phyloP scores from a whole-genome alignment of 345 rosid genomes.

The Citrus sp. region DNA sequence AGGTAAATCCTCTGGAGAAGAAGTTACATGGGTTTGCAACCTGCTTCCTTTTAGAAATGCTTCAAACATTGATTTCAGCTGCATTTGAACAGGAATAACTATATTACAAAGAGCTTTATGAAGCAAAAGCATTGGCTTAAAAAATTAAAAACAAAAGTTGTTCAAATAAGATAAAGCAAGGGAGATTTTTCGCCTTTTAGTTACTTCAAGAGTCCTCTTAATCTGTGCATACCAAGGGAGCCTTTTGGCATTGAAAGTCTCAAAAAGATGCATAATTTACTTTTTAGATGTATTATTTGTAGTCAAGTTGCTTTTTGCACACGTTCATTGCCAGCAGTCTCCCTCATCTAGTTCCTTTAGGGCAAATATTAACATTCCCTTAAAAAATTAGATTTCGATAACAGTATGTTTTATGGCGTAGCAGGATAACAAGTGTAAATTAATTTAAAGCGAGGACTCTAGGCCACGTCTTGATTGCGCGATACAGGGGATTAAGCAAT shows the following conservation, averaged over 20 bases:
- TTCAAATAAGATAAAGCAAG: not conserved
- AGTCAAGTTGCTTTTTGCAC: not conserved
- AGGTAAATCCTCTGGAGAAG: constrained; percentile 41
- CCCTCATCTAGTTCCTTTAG: not conserved
- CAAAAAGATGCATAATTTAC: not conserved
- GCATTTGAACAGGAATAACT: constrained; percentile 16
- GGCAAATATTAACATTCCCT: not conserved
- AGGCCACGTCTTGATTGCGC: not conserved
- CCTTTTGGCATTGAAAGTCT: not conserved
- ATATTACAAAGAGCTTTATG: not conserved
- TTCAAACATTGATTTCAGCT: constrained; percentile 47
- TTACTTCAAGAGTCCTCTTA: not conserved
- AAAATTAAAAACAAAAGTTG: not conserved
- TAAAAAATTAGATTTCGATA: not conserved
- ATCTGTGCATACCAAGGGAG: not conserved
- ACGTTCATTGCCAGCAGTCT: not conserved
- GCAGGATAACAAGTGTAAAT: not conserved
- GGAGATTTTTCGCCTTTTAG: not conserved
- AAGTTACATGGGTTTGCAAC: constrained; percentile 23
- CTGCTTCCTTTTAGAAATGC: constrained; percentile 31
- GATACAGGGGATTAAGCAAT: not conserved
- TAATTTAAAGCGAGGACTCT: not conserved
- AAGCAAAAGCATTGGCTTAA: not conserved
- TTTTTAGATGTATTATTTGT: not conserved
- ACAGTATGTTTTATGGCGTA: not conserved